Evolutionary conservation across 345 rosid genomes (phyloP).

Genomic region (Heritiera fomes): DNA sequence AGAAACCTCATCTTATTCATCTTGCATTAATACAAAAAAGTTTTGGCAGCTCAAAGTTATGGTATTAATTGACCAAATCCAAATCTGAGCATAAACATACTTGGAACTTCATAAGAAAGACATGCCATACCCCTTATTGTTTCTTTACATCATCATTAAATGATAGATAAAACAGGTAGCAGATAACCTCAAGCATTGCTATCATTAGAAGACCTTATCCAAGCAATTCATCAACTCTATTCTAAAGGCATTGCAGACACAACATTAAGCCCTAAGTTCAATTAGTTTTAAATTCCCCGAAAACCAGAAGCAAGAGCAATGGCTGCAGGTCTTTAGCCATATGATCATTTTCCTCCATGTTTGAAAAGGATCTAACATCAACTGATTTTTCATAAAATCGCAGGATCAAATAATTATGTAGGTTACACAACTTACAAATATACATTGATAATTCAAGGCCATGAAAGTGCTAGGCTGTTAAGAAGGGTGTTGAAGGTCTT

Average conservation of each 20-base stretch:
- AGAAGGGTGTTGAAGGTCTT: background rate
- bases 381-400: background rate
- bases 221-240: background rate
- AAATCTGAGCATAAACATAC: background rate
- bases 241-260: background rate
- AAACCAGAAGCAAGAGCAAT: constrained; percentile 12
- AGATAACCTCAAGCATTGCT: background rate
- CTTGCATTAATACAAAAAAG: background rate
- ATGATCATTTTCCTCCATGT: background rate
- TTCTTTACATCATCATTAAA: background rate
- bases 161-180: background rate
- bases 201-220: background rate
- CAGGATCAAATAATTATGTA: background rate
- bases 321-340: background rate
- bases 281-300: background rate
- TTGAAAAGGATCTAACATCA: background rate
- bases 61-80: background rate
- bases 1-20: constrained; percentile 23
- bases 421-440: constrained; percentile 4
- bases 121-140: background rate
- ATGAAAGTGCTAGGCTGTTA: background rate
- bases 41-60: background rate
- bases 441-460: background rate
- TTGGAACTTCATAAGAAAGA: background rate
- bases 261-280: constrained; percentile 1